Evolutionary conservation across 139 green algal genomes (phyloP).

Genomic region (Chlamydomonas eustigma): DNA sequence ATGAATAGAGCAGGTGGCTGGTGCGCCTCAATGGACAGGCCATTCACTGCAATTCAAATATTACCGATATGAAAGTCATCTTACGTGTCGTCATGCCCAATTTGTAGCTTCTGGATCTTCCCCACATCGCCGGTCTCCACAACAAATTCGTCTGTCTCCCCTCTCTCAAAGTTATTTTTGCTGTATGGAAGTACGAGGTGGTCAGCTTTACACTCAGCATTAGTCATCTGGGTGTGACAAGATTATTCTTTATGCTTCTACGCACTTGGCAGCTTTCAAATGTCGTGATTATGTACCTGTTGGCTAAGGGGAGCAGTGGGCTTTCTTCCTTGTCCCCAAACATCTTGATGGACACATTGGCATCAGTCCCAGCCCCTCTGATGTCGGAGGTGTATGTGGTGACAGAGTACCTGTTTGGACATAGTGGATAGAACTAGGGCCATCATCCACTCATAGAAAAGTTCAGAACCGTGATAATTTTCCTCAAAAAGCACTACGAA

Average conservation of each 20-base stretch:
- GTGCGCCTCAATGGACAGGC: no score
- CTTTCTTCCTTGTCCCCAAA: conserved; percentile 46
- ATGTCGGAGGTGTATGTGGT: conserved; percentile 48
- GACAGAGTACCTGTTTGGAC: conserved; percentile 35
- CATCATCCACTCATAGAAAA: no score
- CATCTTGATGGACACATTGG: conserved; percentile 45
- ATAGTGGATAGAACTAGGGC: no score
- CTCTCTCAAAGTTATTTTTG: conserved; percentile 38
- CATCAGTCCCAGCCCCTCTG: conserved; percentile 51
- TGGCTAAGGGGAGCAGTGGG: conserved; percentile 20
- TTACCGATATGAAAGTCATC: background rate
- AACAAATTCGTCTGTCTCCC: conserved; percentile 39
- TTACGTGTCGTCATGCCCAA: conserved; percentile 37
- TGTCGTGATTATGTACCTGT: conserved; percentile 8
- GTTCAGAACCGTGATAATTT: no score
- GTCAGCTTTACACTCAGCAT: no score
- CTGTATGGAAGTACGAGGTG: no score
- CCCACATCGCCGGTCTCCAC: conserved; percentile 38
- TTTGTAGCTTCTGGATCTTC: conserved; percentile 38
- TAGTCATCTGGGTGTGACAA: no score
- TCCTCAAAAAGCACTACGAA: no score
- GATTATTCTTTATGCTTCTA: no score
- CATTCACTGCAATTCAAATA: background rate
- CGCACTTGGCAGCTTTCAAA: no score
- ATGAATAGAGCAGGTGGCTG: no score